phyloP scores from a whole-genome alignment of 208 protist genomes.

The Angomonas ambiguus region DNA sequence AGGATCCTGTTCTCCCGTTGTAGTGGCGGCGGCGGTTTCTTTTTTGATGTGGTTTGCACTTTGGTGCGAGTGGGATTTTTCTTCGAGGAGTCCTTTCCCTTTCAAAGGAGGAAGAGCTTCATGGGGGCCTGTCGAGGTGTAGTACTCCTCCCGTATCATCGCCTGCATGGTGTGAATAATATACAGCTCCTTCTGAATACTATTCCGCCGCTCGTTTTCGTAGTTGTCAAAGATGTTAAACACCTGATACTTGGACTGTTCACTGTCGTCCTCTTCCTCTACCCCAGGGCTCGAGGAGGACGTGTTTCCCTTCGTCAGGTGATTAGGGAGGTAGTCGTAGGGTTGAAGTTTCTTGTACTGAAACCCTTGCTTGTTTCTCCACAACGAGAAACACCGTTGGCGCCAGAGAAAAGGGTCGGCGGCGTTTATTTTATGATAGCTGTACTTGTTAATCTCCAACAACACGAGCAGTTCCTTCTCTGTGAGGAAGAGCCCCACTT shows the following conservation, averaged over 20 bases:
- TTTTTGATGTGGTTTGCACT: too few species aligned
- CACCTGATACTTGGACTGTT: background rate
- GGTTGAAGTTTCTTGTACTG: too few species aligned
- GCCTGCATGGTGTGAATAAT: conserved; percentile 54
- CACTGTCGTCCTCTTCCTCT: background rate
- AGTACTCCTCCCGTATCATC: conserved; percentile 32
- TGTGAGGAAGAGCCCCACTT: conserved; percentile 44
- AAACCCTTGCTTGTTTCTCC: conserved; percentile 61
- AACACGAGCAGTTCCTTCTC: conserved; percentile 49
- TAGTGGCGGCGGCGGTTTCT: too few species aligned
- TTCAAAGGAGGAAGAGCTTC: background rate
- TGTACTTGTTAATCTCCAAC: conserved; percentile 48
- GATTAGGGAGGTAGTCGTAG: too few species aligned
- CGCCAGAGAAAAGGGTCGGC: conserved; percentile 65
- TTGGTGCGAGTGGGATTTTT: too few species aligned
- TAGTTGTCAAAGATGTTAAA: background rate
- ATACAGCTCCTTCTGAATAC: conserved; percentile 35
- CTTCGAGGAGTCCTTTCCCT: too few species aligned
- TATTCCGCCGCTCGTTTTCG: conserved; percentile 7
- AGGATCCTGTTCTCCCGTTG: too few species aligned
- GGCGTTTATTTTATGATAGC: conserved; percentile 46
- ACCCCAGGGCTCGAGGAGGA: too few species aligned
- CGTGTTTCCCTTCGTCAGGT: too few species aligned
- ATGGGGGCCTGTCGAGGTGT: conserved; percentile 9
- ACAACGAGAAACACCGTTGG: conserved; percentile 43